These are phyloP conservation scores for Selaginella moellendorffii DNA, from an alignment of 75 land plant genomes.

Conservation along the genomic window DNA sequence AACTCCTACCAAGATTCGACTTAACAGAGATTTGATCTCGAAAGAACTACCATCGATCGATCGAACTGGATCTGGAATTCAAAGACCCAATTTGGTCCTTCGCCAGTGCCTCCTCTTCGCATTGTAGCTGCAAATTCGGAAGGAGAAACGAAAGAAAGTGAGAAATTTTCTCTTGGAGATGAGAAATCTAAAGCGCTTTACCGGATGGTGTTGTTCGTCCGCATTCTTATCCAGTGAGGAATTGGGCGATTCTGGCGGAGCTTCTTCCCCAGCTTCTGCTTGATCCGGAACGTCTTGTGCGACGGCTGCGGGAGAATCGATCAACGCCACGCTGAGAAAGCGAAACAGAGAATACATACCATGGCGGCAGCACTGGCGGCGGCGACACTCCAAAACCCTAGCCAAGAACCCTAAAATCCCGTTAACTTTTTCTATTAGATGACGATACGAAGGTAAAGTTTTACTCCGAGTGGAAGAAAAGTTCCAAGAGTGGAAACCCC, in stretches of 20 bases:
- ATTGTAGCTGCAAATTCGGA: constrained; percentile 41
- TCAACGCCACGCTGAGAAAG: too few species aligned
- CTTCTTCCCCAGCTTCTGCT: constrained; percentile 78
- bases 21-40: neutral
- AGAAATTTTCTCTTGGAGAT: neutral
- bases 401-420: too few species aligned
- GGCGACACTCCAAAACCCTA: too few species aligned
- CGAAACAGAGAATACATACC: too few species aligned
- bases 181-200: neutral
- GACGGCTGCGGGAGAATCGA: too few species aligned
- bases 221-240: constrained; percentile 74
- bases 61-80: neutral
- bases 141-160: neutral
- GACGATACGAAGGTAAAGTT: too few species aligned
- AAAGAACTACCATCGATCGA: neutral
- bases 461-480: too few species aligned
- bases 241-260: constrained; percentile 66
- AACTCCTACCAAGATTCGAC: neutral
- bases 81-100: constrained; percentile 62
- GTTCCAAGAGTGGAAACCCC: too few species aligned
- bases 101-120: constrained; percentile 88
- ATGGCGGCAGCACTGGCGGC: too few species aligned
- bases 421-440: too few species aligned
- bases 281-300: constrained; percentile 62
- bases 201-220: constrained; percentile 78